Conservation (phyloP, 495 filamentous ascomycete species). For the Penicillium waksmanii region DNA sequence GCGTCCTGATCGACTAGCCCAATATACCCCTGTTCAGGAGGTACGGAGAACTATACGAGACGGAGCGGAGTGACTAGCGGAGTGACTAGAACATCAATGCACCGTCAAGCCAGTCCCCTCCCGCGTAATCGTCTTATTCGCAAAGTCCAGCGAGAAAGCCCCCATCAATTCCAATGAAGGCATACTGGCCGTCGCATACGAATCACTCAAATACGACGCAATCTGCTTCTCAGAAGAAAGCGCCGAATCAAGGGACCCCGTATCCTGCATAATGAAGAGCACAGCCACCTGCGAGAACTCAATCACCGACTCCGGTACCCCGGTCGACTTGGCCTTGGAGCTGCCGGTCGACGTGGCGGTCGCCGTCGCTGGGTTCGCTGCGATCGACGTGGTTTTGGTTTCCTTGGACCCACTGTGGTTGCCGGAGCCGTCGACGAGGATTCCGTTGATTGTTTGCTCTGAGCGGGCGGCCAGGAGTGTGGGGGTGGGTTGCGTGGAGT, state of each 20-base stretch:
- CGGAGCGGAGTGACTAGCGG: background rate
- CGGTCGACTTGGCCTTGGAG: constrained; percentile 20
- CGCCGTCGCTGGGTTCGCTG: constrained; percentile 18
- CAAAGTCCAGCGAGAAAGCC: constrained; percentile 47
- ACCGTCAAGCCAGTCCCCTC: constrained; percentile 42
- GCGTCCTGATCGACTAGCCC: background rate
- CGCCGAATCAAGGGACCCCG: constrained; percentile 41
- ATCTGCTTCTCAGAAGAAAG: constrained; percentile 39
- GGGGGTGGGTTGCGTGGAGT: constrained; percentile 19
- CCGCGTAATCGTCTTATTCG: constrained; percentile 44
- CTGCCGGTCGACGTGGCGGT: background rate
- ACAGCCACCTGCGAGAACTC: constrained; percentile 54
- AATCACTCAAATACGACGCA: constrained; percentile 37
- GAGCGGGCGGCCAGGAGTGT: constrained; percentile 34
- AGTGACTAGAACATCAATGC: constrained; percentile 28
- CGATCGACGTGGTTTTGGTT: constrained; percentile 16
- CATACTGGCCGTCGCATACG: constrained; percentile 27
- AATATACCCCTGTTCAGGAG: too few species aligned
- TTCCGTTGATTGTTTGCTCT: constrained; percentile 46
- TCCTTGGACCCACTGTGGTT: constrained; percentile 4
- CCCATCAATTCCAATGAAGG: constrained; percentile 27
- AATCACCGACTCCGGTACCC: constrained; percentile 31
- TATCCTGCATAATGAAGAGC: constrained; percentile 55
- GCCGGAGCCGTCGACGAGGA: constrained; percentile 40
- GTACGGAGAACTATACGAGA: too few species aligned